A percentile compares a stretch with the other conserved stretches of the same genome.
phyloP scores from a whole-genome alignment of 2,329 filamentous ascomycete genomes.

The Calonectria pauciramosa region DNA sequence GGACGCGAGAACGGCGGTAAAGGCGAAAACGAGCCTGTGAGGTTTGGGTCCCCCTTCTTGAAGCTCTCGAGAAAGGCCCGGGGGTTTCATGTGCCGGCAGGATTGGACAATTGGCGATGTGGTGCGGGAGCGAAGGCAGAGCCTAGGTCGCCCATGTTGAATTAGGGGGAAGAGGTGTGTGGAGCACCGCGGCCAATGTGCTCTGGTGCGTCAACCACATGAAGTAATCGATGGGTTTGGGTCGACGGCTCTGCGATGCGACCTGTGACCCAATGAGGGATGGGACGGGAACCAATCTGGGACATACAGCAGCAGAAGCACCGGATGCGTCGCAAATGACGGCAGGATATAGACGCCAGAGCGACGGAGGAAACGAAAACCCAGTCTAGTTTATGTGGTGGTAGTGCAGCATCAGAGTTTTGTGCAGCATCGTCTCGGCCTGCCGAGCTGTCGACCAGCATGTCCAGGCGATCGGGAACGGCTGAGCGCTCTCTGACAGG shows the following conservation, averaged over 20 bases:
- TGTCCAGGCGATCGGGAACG: neutral
- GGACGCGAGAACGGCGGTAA: neutral
- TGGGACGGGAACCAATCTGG: conserved; percentile 11
- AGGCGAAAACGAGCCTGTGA: neutral
- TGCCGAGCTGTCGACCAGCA: neutral
- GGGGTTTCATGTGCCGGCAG: neutral
- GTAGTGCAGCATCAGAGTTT: neutral
- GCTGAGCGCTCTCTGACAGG: neutral
- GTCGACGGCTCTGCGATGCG: neutral
- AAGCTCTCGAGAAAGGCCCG: neutral
- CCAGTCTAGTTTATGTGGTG: neutral
- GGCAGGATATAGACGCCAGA: neutral
- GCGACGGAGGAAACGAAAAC: neutral
- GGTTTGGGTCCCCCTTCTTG: neutral
- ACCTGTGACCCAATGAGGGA: neutral
- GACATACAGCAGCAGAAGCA: conserved; percentile 19
- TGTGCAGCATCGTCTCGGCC: neutral
- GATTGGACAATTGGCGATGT: neutral
- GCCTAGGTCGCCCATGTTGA: neutral
- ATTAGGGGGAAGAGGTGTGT: neutral
- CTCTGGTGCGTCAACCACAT: conserved; percentile 15
- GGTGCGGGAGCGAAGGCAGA: neutral
- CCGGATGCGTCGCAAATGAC: neutral
- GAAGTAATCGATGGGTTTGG: conserved; percentile 15
- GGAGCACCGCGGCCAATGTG: conserved; percentile 11